Evolutionary conservation across 495 filamentous ascomycete genomes (phyloP).

Genomic region (Podospora fimiseda): DNA sequence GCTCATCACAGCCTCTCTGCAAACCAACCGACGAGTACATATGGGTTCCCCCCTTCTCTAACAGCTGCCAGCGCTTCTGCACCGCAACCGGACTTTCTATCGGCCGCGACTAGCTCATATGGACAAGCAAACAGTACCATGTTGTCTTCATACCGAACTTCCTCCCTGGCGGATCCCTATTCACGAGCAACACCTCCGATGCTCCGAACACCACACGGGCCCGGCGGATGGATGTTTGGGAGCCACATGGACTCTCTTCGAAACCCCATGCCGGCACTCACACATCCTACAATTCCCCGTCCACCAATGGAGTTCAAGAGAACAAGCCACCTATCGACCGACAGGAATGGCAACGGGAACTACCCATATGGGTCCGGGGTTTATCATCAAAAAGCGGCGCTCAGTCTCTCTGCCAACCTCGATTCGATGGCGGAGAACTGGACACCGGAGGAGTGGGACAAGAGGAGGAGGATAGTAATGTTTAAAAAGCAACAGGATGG

Average conservation of each 20-base stretch:
- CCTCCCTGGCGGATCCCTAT: conserved; percentile 41
- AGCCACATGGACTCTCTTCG: conserved; percentile 36
- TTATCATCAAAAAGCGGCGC: conserved; percentile 77
- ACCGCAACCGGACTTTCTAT: conserved; percentile 21
- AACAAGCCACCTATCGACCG: neutral
- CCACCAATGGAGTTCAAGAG: conserved; percentile 26
- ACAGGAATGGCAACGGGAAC: neutral
- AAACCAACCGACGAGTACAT: conserved; percentile 40
- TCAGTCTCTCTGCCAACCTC: conserved; percentile 81
- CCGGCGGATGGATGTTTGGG: conserved; percentile 38
- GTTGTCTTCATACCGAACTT: conserved; percentile 38
- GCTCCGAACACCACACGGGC: conserved; percentile 42
- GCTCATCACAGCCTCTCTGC: conserved; percentile 25
- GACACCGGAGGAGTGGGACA: conserved; percentile 70
- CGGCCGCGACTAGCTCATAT: conserved; percentile 28
- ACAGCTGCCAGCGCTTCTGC: conserved; percentile 30
- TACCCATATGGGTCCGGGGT: conserved; percentile 34
- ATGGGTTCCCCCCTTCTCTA: conserved; percentile 38
- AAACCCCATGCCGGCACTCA: conserved; percentile 27
- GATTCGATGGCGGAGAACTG: conserved; percentile 71
- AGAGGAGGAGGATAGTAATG: conserved; percentile 73
- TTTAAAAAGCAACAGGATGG: conserved; percentile 76
- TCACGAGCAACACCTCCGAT: conserved; percentile 34
- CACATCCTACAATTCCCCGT: conserved; percentile 31
- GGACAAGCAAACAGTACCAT: conserved; percentile 40